phyloP scores from a whole-genome alignment of 345 rosid species.

The Nasturtium officinale region DNA sequence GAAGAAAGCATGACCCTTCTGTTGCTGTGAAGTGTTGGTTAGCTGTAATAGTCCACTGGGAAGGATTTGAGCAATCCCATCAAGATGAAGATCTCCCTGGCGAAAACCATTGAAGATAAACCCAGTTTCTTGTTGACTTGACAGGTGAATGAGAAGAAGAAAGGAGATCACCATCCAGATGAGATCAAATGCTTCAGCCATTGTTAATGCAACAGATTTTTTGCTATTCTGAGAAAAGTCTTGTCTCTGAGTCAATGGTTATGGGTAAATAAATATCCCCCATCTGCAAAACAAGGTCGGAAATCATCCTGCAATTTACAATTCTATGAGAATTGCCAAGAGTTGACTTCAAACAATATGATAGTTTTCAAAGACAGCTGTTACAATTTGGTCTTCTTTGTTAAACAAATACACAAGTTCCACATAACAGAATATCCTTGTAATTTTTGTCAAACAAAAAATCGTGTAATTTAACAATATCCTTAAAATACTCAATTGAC shows the following conservation, averaged over 20 bases:
- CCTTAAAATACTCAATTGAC: neutral
- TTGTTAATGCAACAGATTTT: conserved; percentile 22
- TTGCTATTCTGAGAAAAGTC: conserved; percentile 5
- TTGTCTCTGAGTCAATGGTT: conserved; percentile 10
- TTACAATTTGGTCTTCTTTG: conserved; percentile 13
- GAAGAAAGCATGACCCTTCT: conserved; percentile 56
- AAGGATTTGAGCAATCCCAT: conserved; percentile 50
- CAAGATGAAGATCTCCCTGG: conserved; percentile 43
- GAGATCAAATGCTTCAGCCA: conserved; percentile 36
- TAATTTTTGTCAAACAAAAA: too few species aligned
- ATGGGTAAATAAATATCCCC: conserved; percentile 10
- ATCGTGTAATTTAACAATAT: conserved; percentile 23
- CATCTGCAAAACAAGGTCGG: conserved; percentile 23
- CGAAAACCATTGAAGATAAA: conserved; percentile 57
- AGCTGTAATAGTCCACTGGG: conserved; percentile 57
- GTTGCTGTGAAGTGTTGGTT: conserved; percentile 49
- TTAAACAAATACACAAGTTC: conserved; percentile 9
- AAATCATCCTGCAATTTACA: conserved; percentile 30
- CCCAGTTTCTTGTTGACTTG: conserved; percentile 41
- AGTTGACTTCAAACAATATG: conserved; percentile 38
- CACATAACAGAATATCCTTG: conserved; percentile 26
- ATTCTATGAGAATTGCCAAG: conserved; percentile 16
- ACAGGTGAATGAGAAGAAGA: conserved; percentile 29
- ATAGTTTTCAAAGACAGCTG: conserved; percentile 20
- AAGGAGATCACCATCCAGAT: conserved; percentile 34